Conservation (phyloP, 148 eudicot genomes). For the Spergularia bocconei region DNA sequence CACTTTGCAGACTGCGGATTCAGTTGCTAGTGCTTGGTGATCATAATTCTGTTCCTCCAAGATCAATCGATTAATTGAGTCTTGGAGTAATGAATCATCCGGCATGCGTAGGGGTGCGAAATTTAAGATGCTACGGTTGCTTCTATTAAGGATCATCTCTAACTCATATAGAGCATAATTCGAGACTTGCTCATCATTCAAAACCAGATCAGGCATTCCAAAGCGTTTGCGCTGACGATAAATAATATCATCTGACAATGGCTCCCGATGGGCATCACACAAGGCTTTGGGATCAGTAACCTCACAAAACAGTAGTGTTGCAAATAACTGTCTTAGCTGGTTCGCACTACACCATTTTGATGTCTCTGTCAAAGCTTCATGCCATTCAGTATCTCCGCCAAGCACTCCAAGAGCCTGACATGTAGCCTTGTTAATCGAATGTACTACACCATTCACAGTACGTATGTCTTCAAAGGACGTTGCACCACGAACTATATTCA, state of each 20-base stretch:
- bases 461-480: neutral
- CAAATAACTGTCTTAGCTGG: neutral
- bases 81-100: neutral
- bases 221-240: neutral
- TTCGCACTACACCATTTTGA: neutral
- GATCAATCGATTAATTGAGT: neutral
- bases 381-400: constrained; percentile 13
- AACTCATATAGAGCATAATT: constrained; percentile 12
- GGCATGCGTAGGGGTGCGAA: neutral
- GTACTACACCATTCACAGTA: neutral
- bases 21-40: neutral
- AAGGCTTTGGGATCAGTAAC: neutral
- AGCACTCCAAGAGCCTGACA: constrained; percentile 2
- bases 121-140: neutral
- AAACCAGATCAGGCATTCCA: no score
- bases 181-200: neutral
- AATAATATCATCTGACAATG: neutral
- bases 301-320: neutral
- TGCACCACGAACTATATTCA: neutral
- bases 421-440: neutral
- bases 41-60: neutral
- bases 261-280: neutral
- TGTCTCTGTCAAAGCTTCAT: neutral
- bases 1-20: neutral
- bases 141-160: neutral